Conservation (phyloP, 495 filamentous ascomycete genomes). For the Xylaria nigripes region DNA sequence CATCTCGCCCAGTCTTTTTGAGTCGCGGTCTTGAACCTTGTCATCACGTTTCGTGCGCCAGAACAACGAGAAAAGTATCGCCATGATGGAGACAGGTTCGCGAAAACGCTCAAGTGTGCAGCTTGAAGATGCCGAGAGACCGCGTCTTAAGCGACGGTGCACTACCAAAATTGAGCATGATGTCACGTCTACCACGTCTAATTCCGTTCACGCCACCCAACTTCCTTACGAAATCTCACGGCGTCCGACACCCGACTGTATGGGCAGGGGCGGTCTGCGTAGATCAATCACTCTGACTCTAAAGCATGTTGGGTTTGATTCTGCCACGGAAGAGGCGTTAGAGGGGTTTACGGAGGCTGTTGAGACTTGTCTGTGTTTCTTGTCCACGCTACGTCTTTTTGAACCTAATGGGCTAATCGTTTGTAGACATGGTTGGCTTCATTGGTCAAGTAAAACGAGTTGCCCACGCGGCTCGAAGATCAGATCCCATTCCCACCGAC, state of each 20-base stretch:
- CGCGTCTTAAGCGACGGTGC: slow-evolving; percentile 27
- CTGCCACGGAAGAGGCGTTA: slow-evolving; percentile 32
- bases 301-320: slow-evolving; percentile 36
- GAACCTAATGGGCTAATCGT: slow-evolving; percentile 5
- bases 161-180: slow-evolving; percentile 8
- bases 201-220: not conserved
- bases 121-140: slow-evolving; percentile 13
- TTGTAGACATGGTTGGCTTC: slow-evolving; percentile 30
- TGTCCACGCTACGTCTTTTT: not conserved
- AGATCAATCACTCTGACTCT: slow-evolving; percentile 33
- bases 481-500: slow-evolving; percentile 30
- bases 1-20: not conserved
- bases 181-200: not conserved
- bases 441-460: slow-evolving; percentile 23
- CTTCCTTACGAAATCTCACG: slow-evolving; percentile 5
- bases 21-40: not conserved
- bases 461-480: slow-evolving; percentile 31
- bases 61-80: not conserved
- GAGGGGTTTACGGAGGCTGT: slow-evolving; percentile 33
- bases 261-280: slow-evolving; percentile 31
- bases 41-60: not conserved
- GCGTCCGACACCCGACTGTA: slow-evolving; percentile 21
- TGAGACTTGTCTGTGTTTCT: slow-evolving; percentile 32
- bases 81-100: slow-evolving; percentile 7
- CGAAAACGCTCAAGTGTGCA: slow-evolving; percentile 14